Evolutionary conservation across 1,284 basidiomycete genomes (phyloP), one percentile per base, ranked within the genome.

Genomic region (Wallemia ichthyophaga): DNA sequence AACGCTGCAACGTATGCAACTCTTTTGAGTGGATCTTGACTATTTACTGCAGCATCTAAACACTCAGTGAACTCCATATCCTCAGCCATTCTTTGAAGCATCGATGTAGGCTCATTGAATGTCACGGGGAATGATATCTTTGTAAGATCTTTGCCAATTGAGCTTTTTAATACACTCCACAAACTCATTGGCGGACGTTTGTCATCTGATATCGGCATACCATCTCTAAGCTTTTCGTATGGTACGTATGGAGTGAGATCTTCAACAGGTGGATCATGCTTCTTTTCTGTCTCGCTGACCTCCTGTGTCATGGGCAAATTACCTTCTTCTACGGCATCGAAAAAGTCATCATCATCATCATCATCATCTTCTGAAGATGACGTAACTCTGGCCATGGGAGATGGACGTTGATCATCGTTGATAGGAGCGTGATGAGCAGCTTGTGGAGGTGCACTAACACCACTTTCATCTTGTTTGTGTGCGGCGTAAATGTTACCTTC

Each of bases 51-150:
- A 1, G 82, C 80, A 66, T 92, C 87, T 64, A 92, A 71, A 66
- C 88, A 92, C 64, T 89, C 86, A 1, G 85, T 82, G 69, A 89
- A 94, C 69, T 94, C 88, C 85, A 91, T 89, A 70, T 91, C 87
- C 69, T 91, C 86, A 15, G 85, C 82, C 81, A 77, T 77, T 54
- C 76, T 68, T 66, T 78, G 74, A n/a, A 96, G 70, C 92, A 98
- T 96, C 64, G 86, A 91, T 55, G 86, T 91, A 33, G 85, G 86
- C 66, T 92, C 87, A 70, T 95, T 98, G 71, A 96, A 95, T 70
- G 82, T 86, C 58, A 95, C 89, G 0, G 91, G 91, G 71, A 95
- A 94, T 1, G 69, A 70, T 63, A 96, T 96, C 75, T 80, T 92
- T 53, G 91, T 96, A 66, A 96, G 72, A 69, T 96, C 91, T 73